Percentiles rank a stretch among this genome's conserved stretches.
phyloP scores from a whole-genome alignment of 371 early-diverging fungal genomes.

The Mortierella polycephala region DNA sequence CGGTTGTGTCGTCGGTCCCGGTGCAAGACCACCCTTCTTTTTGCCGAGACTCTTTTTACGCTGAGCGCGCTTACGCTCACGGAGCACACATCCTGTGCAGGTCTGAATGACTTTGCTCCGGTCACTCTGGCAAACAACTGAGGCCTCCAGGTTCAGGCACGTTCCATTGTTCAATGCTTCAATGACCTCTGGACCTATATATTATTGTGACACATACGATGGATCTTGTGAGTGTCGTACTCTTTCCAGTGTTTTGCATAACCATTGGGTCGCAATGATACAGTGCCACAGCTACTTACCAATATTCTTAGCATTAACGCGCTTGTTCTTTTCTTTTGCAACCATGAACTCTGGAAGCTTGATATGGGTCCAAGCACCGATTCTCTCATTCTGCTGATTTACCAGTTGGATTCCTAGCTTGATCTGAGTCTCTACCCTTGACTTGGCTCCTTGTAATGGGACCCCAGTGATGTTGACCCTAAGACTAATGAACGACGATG shows the following conservation, averaged over 20 bases:
- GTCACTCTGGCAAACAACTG: conserved; percentile 90
- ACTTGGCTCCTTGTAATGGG: conserved; percentile 77
- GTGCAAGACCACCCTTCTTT: conserved; percentile 40
- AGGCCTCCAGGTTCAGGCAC: conserved; percentile 77
- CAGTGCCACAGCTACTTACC: conserved; percentile 15
- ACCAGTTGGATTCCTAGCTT: conserved; percentile 89
- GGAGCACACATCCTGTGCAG: conserved; percentile 88
- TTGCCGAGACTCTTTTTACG: conserved; percentile 55
- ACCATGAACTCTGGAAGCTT: conserved; percentile 87
- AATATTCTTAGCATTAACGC: conserved; percentile 47
- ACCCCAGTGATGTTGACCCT: conserved; percentile 51
- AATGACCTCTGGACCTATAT: conserved; percentile 36
- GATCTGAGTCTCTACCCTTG: conserved; percentile 94
- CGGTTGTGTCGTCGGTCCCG: conserved; percentile 34
- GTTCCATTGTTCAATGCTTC: conserved; percentile 53
- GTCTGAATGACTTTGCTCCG: conserved; percentile 79
- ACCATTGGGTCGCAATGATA: not conserved
- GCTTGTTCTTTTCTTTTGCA: conserved; percentile 74
- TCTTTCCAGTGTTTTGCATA: conserved; percentile 12
- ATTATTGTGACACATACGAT: not conserved
- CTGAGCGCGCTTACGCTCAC: conserved; percentile 68
- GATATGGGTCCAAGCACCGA: conserved; percentile 85
- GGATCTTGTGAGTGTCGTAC: not conserved
- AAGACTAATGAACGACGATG: conserved; percentile 15
- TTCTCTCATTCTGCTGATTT: conserved; percentile 81